phyloP scores from a whole-genome alignment of 352 stramenopile species.

The Globisporangium paroecandrum region DNA sequence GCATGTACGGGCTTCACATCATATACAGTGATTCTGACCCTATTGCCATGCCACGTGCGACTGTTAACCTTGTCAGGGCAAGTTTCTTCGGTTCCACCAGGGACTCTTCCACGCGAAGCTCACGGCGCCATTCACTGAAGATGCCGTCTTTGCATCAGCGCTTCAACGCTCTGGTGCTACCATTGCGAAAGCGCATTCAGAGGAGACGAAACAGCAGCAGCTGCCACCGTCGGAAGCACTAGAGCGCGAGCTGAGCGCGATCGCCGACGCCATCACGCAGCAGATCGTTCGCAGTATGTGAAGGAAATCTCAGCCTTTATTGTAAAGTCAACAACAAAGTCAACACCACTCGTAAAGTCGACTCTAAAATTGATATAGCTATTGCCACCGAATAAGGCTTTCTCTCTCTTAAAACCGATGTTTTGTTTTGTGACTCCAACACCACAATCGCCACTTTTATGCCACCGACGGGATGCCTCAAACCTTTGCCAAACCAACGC shows the following conservation, averaged over 20 bases:
- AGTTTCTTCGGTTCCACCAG: conserved; percentile 59
- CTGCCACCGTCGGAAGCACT: conserved; percentile 19
- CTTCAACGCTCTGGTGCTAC: neutral
- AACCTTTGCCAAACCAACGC: neutral
- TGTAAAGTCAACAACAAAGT: neutral
- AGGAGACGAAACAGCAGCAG: neutral
- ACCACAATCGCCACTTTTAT: neutral
- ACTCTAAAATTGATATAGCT: neutral
- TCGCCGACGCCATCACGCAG: conserved; percentile 22
- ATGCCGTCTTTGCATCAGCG: conserved; percentile 10
- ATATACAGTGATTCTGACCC: neutral
- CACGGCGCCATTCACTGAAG: conserved; percentile 26
- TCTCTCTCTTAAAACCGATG: neutral
- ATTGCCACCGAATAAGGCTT: neutral
- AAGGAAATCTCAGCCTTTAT: neutral
- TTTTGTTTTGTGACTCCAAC: neutral
- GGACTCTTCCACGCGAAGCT: conserved; percentile 26
- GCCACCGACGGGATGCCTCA: neutral
- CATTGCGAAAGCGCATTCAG: neutral
- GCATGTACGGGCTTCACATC: neutral
- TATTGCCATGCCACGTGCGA: neutral
- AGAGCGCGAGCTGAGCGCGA: conserved; percentile 36
- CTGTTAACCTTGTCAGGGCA: conserved; percentile 28
- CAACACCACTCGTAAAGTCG: neutral
- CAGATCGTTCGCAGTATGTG: conserved; percentile 8